These are phyloP conservation scores for Hammondia hammondi DNA, from an alignment of 169 alveolate genomes.

Conservation along the genomic window DNA sequence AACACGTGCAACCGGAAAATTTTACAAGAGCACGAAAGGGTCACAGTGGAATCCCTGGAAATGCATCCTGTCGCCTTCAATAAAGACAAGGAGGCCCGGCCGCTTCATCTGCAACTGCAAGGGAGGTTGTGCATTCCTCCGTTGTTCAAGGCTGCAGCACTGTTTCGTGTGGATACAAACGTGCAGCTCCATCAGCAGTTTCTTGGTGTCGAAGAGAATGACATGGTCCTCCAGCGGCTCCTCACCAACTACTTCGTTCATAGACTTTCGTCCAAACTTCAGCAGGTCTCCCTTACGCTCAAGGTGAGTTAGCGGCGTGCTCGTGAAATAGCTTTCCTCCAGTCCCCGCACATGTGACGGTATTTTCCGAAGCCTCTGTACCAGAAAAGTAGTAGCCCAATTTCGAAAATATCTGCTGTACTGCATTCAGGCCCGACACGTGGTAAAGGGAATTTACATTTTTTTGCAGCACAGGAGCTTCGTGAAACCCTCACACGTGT, in stretches of 20 bases:
- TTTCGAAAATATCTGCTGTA: too few species aligned
- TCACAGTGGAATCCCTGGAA: neutral
- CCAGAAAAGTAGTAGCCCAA: too few species aligned
- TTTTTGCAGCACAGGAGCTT: too few species aligned
- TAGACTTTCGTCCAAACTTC: conserved; percentile 19
- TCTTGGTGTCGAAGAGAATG: conserved; percentile 32
- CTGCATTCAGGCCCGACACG: too few species aligned
- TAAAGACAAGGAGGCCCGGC: neutral
- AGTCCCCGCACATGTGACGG: too few species aligned
- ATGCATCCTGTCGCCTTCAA: neutral
- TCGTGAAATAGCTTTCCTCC: too few species aligned
- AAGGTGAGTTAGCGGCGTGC: neutral
- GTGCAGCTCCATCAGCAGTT: conserved; percentile 22
- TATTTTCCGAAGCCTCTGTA: too few species aligned
- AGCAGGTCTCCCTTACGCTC: neutral
- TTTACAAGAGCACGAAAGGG: neutral
- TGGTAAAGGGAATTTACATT: too few species aligned
- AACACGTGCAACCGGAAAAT: neutral
- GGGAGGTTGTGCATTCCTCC: conserved; percentile 15
- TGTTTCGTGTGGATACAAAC: neutral
- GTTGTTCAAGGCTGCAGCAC: neutral
- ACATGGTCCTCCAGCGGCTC: conserved; percentile 33
- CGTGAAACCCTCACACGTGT: too few species aligned
- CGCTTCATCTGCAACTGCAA: conserved; percentile 6
- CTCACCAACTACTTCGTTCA: conserved; percentile 38